Evolutionary conservation across 495 filamentous ascomycete species (phyloP), one percentile per base, ranked within the genome.

Genomic region (Talaromyces ruber): DNA sequence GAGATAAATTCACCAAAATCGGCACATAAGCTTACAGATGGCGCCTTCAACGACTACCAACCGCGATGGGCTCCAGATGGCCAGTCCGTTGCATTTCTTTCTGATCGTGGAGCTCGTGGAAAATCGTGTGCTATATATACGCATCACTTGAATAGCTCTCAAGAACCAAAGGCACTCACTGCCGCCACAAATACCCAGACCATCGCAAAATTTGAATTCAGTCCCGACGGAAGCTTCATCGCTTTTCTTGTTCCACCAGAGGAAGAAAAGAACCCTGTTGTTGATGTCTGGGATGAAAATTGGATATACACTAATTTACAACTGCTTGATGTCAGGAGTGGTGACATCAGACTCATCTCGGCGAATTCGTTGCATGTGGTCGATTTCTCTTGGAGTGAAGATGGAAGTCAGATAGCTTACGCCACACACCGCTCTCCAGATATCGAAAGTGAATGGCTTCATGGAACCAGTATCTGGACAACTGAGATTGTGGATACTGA

Each of bases 41-140:
- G 67, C 18, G 28, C 65, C 29, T 69, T 67, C 58, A 61, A 58
- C 56, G 67, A 69, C 50, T 54, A 67, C 28, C 53, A 50, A 16
- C 62, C 67, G 14, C 26, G 22, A 47, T 69, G 64, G 67, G 60
- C 59, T 18, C 64, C 67, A 28, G 65, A 66, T 30, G 64, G 65
- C 26, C 55, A 65, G 25, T 45, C 37, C n/a, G 58, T 69, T 28
- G 67, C 67, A 0, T 69, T 69, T 54, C 30, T 65, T 11, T 69
- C 67, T 9, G 64, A 69, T 63, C 65, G 67, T 22, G 60, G 57
- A 7, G 37, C 25, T 45, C 59, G 57, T 11, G 61, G 65, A 21
- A 24, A 26, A 8, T 45, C 59, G 29, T 63, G 51, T 56, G 65
- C 51, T 29, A 51, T 69, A 32, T 67, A 69, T 52, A 8, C 64